These are phyloP conservation scores for Emericellopsis terricola DNA, from an alignment of 495 filamentous ascomycete genomes.

Conservation along the genomic window DNA sequence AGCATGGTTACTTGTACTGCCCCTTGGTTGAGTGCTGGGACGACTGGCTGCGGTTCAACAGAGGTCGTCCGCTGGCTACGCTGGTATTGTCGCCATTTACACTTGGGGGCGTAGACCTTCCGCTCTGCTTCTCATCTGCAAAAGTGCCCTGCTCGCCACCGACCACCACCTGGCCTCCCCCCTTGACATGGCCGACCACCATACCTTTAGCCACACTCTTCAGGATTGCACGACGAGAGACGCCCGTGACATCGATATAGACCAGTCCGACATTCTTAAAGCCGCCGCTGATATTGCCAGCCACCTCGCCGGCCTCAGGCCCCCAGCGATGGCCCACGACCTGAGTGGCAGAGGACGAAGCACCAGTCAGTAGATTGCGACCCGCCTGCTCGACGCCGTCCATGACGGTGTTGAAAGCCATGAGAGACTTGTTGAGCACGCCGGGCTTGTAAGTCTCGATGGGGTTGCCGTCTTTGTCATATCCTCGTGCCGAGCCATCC, in stretches of 20 bases:
- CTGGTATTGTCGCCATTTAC: neutral
- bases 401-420: conserved; percentile 88
- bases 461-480: conserved; percentile 45
- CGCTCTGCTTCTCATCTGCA: too few species aligned
- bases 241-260: conserved; percentile 92
- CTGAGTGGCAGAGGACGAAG: conserved; percentile 56
- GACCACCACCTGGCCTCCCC: conserved; percentile 73
- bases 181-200: conserved; percentile 82
- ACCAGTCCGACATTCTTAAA: conserved; percentile 92
- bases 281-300: conserved; percentile 56
- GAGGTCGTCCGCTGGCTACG: neutral
- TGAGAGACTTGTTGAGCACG: conserved; percentile 82
- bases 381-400: conserved; percentile 83
- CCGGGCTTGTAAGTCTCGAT: conserved; percentile 63
- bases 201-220: conserved; percentile 96
- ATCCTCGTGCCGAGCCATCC: conserved; percentile 27
- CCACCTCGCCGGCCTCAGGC: conserved; percentile 58
- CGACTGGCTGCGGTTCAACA: neutral
- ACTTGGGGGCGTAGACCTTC: conserved; percentile 1
- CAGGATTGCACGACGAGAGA: conserved; percentile 71
- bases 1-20: neutral
- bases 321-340: conserved; percentile 78
- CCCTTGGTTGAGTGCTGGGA: neutral
- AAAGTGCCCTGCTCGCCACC: conserved; percentile 41
- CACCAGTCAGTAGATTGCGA: conserved; percentile 50